Evolutionary conservation across 345 rosid genomes (phyloP).

Genomic region (Eutrema yunnanense): DNA sequence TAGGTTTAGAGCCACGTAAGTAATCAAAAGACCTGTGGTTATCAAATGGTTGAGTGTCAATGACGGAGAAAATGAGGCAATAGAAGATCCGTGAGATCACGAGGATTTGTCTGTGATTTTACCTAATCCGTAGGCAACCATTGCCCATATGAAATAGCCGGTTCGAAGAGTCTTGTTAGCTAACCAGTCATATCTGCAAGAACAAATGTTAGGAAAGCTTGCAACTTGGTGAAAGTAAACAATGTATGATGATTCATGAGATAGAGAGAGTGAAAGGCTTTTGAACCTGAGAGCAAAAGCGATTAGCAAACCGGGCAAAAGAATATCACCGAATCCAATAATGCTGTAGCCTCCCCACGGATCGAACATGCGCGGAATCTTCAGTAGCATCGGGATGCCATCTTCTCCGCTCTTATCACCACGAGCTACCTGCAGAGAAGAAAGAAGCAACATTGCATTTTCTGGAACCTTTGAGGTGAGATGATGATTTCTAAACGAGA

Average conservation of each 20-base stretch:
- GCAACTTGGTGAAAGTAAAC: neutral
- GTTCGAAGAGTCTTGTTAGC: conserved; percentile 76
- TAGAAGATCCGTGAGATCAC: neutral
- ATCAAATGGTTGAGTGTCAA: conserved; percentile 1
- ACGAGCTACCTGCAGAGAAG: conserved; percentile 73
- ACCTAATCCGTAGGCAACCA: conserved; percentile 94
- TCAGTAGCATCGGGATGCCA: conserved; percentile 96
- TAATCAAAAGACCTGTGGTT: conserved; percentile 78
- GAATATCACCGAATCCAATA: conserved; percentile 98
- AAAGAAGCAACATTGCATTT: neutral
- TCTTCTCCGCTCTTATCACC: conserved; percentile 95
- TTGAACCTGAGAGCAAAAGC: conserved; percentile 88
- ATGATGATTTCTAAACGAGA: neutral
- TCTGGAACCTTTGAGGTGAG: neutral
- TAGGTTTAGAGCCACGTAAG: conserved; percentile 84
- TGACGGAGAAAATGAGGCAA: neutral
- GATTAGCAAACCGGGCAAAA: conserved; percentile 82
- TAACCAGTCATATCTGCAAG: conserved; percentile 82
- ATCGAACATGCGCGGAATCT: conserved; percentile 94
- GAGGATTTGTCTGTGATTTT: conserved; percentile 6
- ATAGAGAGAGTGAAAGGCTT: conserved; percentile 1
- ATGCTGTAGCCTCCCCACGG: conserved; percentile 99
- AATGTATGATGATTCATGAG: neutral
- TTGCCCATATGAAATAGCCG: conserved; percentile 95
- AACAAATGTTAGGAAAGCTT: neutral